Percentiles rank a stretch among this genome's conserved stretches.
These are phyloP conservation scores for Eucalyptus erythrocorys DNA, from an alignment of 345 rosid species.

Conservation along the genomic window DNA sequence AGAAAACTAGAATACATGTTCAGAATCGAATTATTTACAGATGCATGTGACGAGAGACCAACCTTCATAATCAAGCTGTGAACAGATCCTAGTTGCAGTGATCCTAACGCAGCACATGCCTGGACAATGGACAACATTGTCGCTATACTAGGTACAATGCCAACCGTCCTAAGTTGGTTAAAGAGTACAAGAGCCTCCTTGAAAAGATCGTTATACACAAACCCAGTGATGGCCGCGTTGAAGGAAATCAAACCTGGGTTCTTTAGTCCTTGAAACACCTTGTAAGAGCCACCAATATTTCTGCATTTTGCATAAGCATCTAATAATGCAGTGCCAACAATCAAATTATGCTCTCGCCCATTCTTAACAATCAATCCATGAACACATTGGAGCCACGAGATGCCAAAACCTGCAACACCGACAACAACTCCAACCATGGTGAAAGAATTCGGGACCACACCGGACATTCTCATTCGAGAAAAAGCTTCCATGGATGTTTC, in stretches of 20 bases:
- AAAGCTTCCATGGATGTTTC: slow-evolving; percentile 8
- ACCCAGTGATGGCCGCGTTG: slow-evolving; percentile 23
- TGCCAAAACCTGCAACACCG: background rate
- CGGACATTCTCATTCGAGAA: slow-evolving; percentile 14
- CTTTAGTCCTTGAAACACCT: slow-evolving; percentile 13
- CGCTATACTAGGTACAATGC: slow-evolving; percentile 16
- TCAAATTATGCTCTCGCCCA: slow-evolving; percentile 10
- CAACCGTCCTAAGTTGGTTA: slow-evolving; percentile 5
- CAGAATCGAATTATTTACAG: slow-evolving; percentile 23
- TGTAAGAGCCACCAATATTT: slow-evolving; percentile 5
- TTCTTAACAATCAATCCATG: slow-evolving; percentile 19
- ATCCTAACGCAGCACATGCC: slow-evolving; percentile 14
- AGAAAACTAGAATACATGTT: slow-evolving; percentile 20
- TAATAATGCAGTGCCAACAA: slow-evolving; percentile 22
- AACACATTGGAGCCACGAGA: slow-evolving; percentile 4
- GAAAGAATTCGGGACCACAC: slow-evolving; percentile 30
- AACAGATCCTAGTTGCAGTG: slow-evolving; percentile 2
- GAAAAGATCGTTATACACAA: slow-evolving; percentile 8
- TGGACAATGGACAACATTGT: slow-evolving; percentile 9
- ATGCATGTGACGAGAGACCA: slow-evolving; percentile 9
- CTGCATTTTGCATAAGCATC: slow-evolving; percentile 26
- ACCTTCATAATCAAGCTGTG: slow-evolving; percentile 21
- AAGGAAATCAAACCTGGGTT: slow-evolving; percentile 18
- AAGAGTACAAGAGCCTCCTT: slow-evolving; percentile 14
- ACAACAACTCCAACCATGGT: slow-evolving; percentile 28